Evolutionary conservation across 192 early-diverging fungal genomes (phyloP).

Genomic region (Dissophora ornata): DNA sequence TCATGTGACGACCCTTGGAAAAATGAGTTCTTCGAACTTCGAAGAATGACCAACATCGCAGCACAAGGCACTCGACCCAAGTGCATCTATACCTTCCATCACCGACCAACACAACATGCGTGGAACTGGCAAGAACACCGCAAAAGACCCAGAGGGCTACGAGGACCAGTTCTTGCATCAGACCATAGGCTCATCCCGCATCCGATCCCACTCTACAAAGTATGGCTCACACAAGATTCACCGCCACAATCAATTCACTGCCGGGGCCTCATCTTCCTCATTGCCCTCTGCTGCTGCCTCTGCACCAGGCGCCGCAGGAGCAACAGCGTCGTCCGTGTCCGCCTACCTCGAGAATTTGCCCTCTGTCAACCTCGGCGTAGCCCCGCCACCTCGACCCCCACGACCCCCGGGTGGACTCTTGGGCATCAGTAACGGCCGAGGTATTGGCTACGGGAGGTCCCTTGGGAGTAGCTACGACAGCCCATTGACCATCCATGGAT

Average conservation of each 20-base stretch:
- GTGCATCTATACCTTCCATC: no score
- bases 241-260: slow-evolving; percentile 15
- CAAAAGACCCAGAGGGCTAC: slow-evolving; percentile 18
- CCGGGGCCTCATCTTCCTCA: slow-evolving; percentile 1
- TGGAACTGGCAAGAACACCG: background rate
- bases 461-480: slow-evolving; percentile 47
- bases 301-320: slow-evolving; percentile 15
- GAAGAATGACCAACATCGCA: no score
- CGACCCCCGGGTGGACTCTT: slow-evolving; percentile 44
- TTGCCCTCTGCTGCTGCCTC: slow-evolving; percentile 1
- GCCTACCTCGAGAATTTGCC: slow-evolving; percentile 45
- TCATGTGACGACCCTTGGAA: no score
- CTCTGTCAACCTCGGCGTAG: slow-evolving; percentile 10
- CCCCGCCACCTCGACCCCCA: slow-evolving; percentile 34
- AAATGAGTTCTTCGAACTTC: no score
- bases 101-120: no score
- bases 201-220: slow-evolving; percentile 26
- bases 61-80: no score
- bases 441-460: slow-evolving; percentile 37
- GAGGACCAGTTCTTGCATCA: slow-evolving; percentile 39
- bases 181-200: slow-evolving; percentile 38
- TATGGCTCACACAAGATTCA: slow-evolving; percentile 28
- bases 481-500: slow-evolving; percentile 31
- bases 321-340: slow-evolving; percentile 34
- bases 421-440: slow-evolving; percentile 50